Conservation (phyloP, 441 rosid species). For the Erodium chrysanthum region DNA sequence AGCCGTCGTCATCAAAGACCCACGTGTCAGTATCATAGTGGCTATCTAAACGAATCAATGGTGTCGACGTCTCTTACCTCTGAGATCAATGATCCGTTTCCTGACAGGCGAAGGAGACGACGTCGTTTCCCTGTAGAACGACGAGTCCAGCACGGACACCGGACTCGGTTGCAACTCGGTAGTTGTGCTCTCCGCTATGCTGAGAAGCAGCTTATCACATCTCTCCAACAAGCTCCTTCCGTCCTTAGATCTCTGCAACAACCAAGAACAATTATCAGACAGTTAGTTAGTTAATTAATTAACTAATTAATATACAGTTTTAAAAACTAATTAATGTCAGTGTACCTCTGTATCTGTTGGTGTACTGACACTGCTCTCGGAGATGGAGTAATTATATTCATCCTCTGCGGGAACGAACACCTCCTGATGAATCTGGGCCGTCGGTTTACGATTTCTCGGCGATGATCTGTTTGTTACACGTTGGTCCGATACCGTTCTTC, state of each 20-base stretch:
- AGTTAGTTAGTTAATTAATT: neutral
- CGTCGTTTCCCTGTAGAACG: constrained; percentile 68
- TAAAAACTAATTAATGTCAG: neutral
- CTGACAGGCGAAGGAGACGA: constrained; percentile 59
- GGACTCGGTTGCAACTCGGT: constrained; percentile 84
- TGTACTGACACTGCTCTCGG: constrained; percentile 24
- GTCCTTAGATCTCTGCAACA: constrained; percentile 40
- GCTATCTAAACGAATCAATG: neutral
- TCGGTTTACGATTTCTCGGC: constrained; percentile 27
- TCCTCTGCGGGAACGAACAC: constrained; percentile 26
- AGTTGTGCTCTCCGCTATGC: constrained; percentile 71
- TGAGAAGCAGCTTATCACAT: constrained; percentile 72
- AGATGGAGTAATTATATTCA: constrained; percentile 37
- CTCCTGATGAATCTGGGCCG: constrained; percentile 22
- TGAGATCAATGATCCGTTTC: constrained; percentile 55
- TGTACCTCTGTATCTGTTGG: constrained; percentile 41
- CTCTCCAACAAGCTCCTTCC: constrained; percentile 65
- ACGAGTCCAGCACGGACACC: constrained; percentile 78
- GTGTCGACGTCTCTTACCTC: constrained; percentile 31
- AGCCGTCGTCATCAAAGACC: neutral
- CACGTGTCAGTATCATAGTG: neutral
- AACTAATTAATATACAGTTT: neutral
- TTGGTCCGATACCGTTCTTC: constrained; percentile 32
- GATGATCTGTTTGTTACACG: constrained; percentile 22
- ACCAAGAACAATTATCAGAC: neutral